phyloP scores from a whole-genome alignment of 164 flowering plant species.

The Berberis thunbergii region DNA sequence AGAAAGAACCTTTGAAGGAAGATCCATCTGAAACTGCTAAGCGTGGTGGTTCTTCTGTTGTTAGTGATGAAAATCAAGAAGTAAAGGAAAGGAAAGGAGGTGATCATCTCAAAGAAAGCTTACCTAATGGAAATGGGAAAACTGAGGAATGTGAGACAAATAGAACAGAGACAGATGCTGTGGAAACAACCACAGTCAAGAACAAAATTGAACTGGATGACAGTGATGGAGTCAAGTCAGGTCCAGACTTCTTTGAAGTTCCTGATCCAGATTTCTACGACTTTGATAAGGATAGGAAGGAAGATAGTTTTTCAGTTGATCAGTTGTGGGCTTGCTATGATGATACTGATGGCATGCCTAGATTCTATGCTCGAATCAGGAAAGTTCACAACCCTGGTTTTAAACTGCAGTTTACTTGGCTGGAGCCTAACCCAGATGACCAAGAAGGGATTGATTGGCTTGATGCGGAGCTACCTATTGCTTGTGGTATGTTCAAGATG shows the following conservation, averaged over 20 bases:
- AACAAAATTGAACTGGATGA: not conserved
- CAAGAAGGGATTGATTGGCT: slow-evolving; percentile 32
- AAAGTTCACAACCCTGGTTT: slow-evolving; percentile 59
- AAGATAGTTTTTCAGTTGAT: slow-evolving; percentile 72
- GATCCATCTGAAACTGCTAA: slow-evolving; percentile 1
- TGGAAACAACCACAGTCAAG: not conserved
- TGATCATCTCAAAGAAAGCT: slow-evolving; percentile 10
- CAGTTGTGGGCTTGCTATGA: slow-evolving; percentile 97
- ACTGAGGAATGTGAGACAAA: slow-evolving; percentile 4
- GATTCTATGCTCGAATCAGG: slow-evolving; percentile 72
- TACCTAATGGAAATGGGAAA: slow-evolving; percentile 12
- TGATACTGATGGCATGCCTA: slow-evolving; percentile 97
- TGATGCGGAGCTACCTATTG: slow-evolving; percentile 34
- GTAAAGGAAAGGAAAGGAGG: slow-evolving; percentile 10
- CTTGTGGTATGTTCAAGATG: slow-evolving; percentile 50
- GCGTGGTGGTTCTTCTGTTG: slow-evolving; percentile 9
- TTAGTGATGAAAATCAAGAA: slow-evolving; percentile 4
- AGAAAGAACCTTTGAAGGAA: not conserved
- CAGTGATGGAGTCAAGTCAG: not conserved
- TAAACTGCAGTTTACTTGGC: slow-evolving; percentile 54
- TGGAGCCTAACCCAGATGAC: slow-evolving; percentile 57
- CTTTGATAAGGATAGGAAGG: slow-evolving; percentile 78
- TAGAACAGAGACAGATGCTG: slow-evolving; percentile 1
- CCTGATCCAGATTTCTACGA: slow-evolving; percentile 90
- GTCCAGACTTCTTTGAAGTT: slow-evolving; percentile 16